Percentiles rank a stretch among this genome's conserved stretches.
phyloP scores from a whole-genome alignment of 768 basidiomycete genomes.

The Coprinellus micaceus region DNA sequence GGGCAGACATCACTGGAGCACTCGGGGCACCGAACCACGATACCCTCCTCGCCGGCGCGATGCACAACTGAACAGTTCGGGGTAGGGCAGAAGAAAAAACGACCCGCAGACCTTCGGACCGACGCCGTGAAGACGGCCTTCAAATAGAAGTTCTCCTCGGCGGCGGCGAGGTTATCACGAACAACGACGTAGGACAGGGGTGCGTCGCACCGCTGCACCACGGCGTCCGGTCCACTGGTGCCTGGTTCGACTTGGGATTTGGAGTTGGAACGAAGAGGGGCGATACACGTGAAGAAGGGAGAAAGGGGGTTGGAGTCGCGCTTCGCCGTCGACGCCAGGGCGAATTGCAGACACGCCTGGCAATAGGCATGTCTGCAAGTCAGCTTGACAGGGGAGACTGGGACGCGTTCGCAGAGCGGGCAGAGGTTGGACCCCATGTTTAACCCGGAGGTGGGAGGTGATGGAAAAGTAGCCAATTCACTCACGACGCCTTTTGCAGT shows the following conservation, averaged over 20 bases:
- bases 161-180: constrained; percentile 33
- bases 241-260: constrained; percentile 1
- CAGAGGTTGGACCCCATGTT: constrained; percentile 23
- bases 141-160: constrained; percentile 38
- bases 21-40: constrained; percentile 23
- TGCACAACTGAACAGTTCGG: constrained; percentile 49
- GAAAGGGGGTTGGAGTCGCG: neutral
- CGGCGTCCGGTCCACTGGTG: constrained; percentile 11
- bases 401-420: constrained; percentile 37
- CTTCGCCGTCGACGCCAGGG: constrained; percentile 31
- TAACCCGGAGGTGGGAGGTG: neutral
- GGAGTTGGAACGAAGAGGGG: neutral
- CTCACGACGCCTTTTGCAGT: constrained; percentile 24
- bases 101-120: constrained; percentile 35
- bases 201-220: constrained; percentile 22
- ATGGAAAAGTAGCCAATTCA: constrained; percentile 16
- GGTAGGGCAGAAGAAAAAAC: constrained; percentile 55
- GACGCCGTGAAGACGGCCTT: constrained; percentile 39
- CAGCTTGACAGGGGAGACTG: constrained; percentile 31
- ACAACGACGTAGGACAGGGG: constrained; percentile 38
- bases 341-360: constrained; percentile 42
- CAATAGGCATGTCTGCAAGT: constrained; percentile 55
- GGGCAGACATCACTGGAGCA: constrained; percentile 27
- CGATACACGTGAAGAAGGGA: constrained; percentile 6
- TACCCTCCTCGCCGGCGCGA: constrained; percentile 21